phyloP scores from a whole-genome alignment of 768 basidiomycete species.

The Paxillus involutus region DNA sequence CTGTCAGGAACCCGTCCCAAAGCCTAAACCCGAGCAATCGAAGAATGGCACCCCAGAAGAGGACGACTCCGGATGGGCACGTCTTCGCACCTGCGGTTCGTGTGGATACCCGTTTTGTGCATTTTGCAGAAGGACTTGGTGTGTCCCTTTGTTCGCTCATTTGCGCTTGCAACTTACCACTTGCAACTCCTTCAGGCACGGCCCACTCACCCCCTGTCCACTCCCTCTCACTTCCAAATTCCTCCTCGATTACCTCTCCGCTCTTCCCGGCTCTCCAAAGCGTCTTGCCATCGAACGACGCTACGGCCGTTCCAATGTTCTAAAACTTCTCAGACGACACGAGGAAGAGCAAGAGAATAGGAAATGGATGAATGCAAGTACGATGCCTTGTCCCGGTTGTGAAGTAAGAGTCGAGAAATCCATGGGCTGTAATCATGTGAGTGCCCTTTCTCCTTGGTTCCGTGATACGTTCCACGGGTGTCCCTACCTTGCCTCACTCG shows the following conservation, averaged over 20 bases:
- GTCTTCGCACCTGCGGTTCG: slow-evolving; percentile 65
- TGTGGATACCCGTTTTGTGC: slow-evolving; percentile 84
- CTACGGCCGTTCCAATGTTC: slow-evolving; percentile 63
- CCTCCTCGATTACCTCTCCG: slow-evolving; percentile 63
- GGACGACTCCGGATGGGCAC: slow-evolving; percentile 67
- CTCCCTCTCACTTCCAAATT: slow-evolving; percentile 66
- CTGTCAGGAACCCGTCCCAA: slow-evolving; percentile 80
- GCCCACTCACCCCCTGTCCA: slow-evolving; percentile 69
- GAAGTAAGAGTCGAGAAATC: slow-evolving; percentile 71
- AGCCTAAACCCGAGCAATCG: slow-evolving; percentile 38
- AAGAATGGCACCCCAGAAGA: slow-evolving; percentile 22
- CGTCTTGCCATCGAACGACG: slow-evolving; percentile 56
- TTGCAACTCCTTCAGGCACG: slow-evolving; percentile 72
- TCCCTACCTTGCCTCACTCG: background rate
- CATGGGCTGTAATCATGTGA: slow-evolving; percentile 85
- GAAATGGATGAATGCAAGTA: slow-evolving; percentile 68
- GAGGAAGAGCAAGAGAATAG: slow-evolving; percentile 75
- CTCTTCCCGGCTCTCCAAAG: slow-evolving; percentile 49
- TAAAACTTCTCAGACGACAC: slow-evolving; percentile 57
- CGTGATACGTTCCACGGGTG: slow-evolving; percentile 45
- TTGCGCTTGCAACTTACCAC: background rate
- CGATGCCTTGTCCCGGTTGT: slow-evolving; percentile 77
- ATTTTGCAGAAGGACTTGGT: slow-evolving; percentile 80
- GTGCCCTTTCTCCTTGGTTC: slow-evolving; percentile 22
- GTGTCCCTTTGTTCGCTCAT: background rate